Evolutionary conservation across 2,329 filamentous ascomycete genomes (phyloP), one percentile per base, ranked within the genome.

Genomic region (Aspergillus costaricaensis): DNA sequence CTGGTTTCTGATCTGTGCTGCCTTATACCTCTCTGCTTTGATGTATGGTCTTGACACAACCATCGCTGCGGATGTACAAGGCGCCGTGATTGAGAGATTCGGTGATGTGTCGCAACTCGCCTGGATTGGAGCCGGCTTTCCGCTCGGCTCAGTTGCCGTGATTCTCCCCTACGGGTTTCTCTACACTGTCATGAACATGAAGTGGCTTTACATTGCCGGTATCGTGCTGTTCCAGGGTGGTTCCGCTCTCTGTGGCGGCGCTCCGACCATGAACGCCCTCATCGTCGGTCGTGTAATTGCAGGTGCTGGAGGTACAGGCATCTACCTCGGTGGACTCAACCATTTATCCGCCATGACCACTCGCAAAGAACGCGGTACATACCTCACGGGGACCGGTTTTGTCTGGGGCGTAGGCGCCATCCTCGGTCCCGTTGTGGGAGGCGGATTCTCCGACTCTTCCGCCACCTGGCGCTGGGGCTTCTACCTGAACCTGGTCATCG

Each of bases 401-500:
- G 27, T 15, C 49, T 62, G 60, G 60, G 60, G 53, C 14, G n/a
- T 52, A 0, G 60, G 60, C 12, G 57, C 54, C 6, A 44, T 62
- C 1, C 48, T 67, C 1, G 67, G 68, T n/a, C 55, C 60, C 2
- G 53, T 62, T 3, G 57, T 58, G 1, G 55, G 57, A 2, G 60
- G 57, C 12, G 49, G 56, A 2, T 58, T 58, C 7, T 21, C 57
- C 4, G 56, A 60, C 43, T 36, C 21, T 65, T 74, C 55, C 49
- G 64, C 65, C 2, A 67, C 62, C 48, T 69, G 68, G 68, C 68
- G 72, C 54, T 77, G 73, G 74, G 77, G 75, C 0, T 83, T 84
- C 65, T 88, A 88, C 65, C 81, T 87, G 72, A 87, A 87, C 65
- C 75, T 86, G 0, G 69, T 77, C n/a, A 72, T 82, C 52, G 76